Evolutionary conservation across 768 basidiomycete genomes (phyloP), one percentile per base, ranked within the genome.

Genomic region (Nidularia pulvinata): DNA sequence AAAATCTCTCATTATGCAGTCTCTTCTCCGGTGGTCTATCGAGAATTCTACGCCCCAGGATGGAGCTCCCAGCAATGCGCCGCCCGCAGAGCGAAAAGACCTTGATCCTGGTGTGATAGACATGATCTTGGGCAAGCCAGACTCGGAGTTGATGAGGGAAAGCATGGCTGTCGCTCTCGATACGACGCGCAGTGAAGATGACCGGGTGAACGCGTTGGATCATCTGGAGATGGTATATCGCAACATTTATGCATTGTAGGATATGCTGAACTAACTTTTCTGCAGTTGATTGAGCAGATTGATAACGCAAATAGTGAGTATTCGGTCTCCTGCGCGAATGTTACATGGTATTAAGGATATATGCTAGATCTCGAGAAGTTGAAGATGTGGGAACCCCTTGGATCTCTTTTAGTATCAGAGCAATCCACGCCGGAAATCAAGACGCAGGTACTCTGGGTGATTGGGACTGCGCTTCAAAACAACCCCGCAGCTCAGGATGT

Each of bases 401-500:
- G 93, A 42, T 63, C 67, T 6, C 74, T 95, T n/a, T 64, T 92
- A 36, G 77, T 73, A 6, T 75, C 81, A 4, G 67, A 82, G 6
- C 65, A 72, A 0, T 78, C 84, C 2, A 78, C 87, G 0, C 78
- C 82, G n/a, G 74, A 73, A 30, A 77, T 95, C 25, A 85, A 82
- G 60, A 70, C 78, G 55, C 85, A 90, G 55, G 81, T 84, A 0
- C 69, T 95, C 7, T 96, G 94, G 94, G 85, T 95, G 0, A 79
- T 91, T 25, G 94, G 94, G 5, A 96, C 94, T 0, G 92, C 94
- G 0, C 63, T 95, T 5, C 93, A 95, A 66, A 95, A 96, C 61
- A 96, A 95, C 57, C 91, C 93, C 0, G 74, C 84, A 7, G 91
- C 94, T 0, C 94, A 95, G 58, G 75, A 81, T 51, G 82, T 84